Evolutionary conservation across 2,329 filamentous ascomycete genomes (phyloP).

Genomic region (Albifimbria verrucaria): DNA sequence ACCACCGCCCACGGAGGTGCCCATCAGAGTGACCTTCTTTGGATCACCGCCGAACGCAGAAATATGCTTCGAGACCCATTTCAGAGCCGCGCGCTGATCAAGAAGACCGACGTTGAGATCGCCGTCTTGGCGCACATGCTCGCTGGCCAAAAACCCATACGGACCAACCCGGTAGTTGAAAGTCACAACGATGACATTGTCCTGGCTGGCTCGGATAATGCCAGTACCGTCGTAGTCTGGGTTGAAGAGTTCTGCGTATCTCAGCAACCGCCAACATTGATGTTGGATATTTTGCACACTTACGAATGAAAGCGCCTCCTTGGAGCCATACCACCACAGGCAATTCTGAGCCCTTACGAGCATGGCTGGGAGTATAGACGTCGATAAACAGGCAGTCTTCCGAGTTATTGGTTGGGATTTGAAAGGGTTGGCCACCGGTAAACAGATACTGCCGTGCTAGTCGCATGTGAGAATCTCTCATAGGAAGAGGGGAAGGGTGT

Average conservation of each 20-base stretch:
- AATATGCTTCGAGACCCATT: constrained; percentile 53
- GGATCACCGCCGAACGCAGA: background rate
- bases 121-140: constrained; percentile 46
- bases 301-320: background rate
- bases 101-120: constrained; percentile 57
- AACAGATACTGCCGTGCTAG: too few species aligned
- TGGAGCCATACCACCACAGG: background rate
- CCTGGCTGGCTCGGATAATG: too few species aligned
- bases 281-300: background rate
- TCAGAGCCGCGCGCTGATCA: constrained; percentile 54
- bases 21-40: background rate
- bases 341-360: too few species aligned
- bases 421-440: too few species aligned
- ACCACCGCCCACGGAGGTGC: background rate
- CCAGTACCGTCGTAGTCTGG: too few species aligned
- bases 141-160: constrained; percentile 56
- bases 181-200: background rate
- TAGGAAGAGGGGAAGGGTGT: too few species aligned
- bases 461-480: too few species aligned
- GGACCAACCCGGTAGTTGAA: constrained; percentile 56
- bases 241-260: too few species aligned
- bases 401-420: too few species aligned
- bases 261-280: background rate
- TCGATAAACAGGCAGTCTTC: too few species aligned
- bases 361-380: too few species aligned